These are phyloP conservation scores for Mycena sp. DNA, from an alignment of 1,284 basidiomycete species.

Conservation along the genomic window DNA sequence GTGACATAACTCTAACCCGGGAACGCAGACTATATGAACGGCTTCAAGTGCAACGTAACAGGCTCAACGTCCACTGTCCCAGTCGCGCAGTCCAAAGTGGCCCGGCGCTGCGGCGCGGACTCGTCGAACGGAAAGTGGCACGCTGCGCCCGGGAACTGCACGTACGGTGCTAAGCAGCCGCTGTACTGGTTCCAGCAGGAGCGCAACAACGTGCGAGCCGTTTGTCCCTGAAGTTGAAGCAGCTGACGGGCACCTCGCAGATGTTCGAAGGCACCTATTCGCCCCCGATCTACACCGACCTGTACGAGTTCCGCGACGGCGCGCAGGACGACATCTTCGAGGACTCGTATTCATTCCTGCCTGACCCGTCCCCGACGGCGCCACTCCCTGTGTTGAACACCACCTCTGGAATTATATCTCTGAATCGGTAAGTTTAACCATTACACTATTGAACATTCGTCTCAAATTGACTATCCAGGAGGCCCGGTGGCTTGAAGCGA, in stretches of 20 bases:
- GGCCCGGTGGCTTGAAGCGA: neutral
- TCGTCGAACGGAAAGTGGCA: slow-evolving; percentile 48
- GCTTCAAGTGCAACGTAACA: slow-evolving; percentile 77
- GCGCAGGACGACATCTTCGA: slow-evolving; percentile 72
- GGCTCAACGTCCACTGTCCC: slow-evolving; percentile 60
- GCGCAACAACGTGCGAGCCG: slow-evolving; percentile 59
- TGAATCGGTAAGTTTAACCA: neutral
- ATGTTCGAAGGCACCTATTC: slow-evolving; percentile 64
- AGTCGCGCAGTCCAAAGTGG: slow-evolving; percentile 59
- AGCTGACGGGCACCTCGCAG: slow-evolving; percentile 37
- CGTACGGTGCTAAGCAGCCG: slow-evolving; percentile 68
- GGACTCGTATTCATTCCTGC: slow-evolving; percentile 52
- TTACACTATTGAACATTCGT: neutral
- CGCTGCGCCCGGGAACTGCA: slow-evolving; percentile 68
- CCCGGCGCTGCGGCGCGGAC: slow-evolving; percentile 70
- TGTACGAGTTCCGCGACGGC: slow-evolving; percentile 67
- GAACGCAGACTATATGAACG: slow-evolving; percentile 72
- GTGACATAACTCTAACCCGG: neutral
- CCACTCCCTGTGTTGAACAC: slow-evolving; percentile 43
- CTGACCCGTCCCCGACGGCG: slow-evolving; percentile 49
- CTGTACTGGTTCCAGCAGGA: slow-evolving; percentile 73
- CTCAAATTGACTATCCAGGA: neutral
- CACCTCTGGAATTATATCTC: neutral
- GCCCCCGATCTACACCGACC: slow-evolving; percentile 65
- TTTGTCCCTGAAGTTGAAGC: slow-evolving; percentile 1